phyloP scores from a whole-genome alignment of 176 grass and related monocot genomes.

The Juncus effusus region DNA sequence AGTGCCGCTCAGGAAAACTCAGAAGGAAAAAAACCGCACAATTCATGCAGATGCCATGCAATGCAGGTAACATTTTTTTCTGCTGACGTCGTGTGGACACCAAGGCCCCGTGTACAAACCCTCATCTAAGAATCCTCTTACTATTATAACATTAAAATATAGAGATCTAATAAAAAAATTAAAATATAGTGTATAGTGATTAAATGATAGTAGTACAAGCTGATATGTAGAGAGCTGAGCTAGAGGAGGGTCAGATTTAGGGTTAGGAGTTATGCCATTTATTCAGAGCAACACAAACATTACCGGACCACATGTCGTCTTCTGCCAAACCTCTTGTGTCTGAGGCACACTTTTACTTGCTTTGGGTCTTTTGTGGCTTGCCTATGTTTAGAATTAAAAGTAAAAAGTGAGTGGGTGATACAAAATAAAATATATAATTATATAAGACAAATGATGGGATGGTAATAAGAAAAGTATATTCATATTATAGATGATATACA shows the following conservation, averaged over 20 bases:
- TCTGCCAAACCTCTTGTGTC: too few relatives aligned
- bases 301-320: too few relatives aligned
- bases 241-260: neutral
- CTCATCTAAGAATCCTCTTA: neutral
- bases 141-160: neutral
- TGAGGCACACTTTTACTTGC: neutral
- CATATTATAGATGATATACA: too few relatives aligned
- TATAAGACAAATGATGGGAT: too few relatives aligned
- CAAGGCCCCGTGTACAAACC: constrained; percentile 11
- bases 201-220: neutral
- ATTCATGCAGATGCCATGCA: neutral
- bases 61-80: too few relatives aligned
- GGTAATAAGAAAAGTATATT: too few relatives aligned
- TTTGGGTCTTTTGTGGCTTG: neutral
- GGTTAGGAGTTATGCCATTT: constrained; percentile 4
- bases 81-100: constrained; percentile 22
- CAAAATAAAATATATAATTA: neutral
- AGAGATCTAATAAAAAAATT: too few relatives aligned
- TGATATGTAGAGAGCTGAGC: neutral
- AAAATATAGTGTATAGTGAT: neutral
- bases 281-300: constrained; percentile 1
- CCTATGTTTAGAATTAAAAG: neutral
- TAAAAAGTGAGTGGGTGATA: neutral
- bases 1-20: neutral
- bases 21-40: neutral